Base-by-base conservation (phyloP, 345 rosid species). In the Salix dunnii region DNA sequence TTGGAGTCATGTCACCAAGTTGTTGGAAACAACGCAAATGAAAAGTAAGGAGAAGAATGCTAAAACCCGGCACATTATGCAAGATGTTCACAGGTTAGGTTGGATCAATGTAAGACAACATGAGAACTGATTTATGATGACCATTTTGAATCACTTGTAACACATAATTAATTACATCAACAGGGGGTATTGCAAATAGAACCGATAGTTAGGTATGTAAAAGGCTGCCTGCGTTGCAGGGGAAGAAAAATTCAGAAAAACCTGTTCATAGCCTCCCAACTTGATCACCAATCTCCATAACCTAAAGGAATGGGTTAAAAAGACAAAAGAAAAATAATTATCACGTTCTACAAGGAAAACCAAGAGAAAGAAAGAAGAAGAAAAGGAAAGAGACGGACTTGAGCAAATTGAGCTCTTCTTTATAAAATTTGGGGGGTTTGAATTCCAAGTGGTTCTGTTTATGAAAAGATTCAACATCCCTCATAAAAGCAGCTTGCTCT, bases 251-350 rank as follows among this genome's bases (percentile, higher is more conserved):
- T 43, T 12, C 7, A 55, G 38, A 35, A 58, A 77, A 68, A 81
- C 84, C 84, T 74, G 80, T 51, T 81, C 84, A 73, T 81, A 81
- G 63, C 84, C 84, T 69, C 84, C 84, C 16, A 81, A 67, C 70
- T 81, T 81, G 75, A 81, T 64, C 48, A 81, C 84, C 43, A 78
- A 74, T 70, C 81, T 69, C 84, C 84, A 81, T 77, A 81, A 68
- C 78, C 84, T 81, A 67, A 28, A 28, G 35, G 74, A 77, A 73
- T n/a, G 43, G 0, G 20, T 7, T 25, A 21, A 64, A 27, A 71
- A 5, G 70, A 80, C 16, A 51, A 21, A 73, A 27, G 65, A 5
- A 80, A 13, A 51, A 60, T 13, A 7, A 43, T 6, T 38, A 70
- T 17, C 5, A 7, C 27, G 18, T 25, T 18, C 18, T 46, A 46